Conservation (phyloP, 768 basidiomycete genomes). For the Calocybe gangraenosa region DNA sequence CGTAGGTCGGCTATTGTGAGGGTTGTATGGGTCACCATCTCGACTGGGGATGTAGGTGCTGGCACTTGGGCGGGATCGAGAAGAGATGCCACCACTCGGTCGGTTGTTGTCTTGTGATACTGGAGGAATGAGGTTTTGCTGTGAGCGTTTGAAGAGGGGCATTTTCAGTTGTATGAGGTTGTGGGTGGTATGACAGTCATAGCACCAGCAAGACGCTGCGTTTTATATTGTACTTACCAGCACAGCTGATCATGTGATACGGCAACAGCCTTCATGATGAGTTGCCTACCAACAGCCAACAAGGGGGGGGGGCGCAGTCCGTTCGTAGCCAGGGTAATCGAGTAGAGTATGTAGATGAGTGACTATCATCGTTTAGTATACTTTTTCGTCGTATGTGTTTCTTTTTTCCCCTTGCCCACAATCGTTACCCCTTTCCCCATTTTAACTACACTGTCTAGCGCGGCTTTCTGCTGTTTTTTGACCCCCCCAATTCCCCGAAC, state of each 20-base stretch:
- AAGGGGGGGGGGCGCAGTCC: too few relatives aligned
- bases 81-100: slow-evolving; percentile 33
- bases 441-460: slow-evolving; percentile 79
- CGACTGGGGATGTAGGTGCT: slow-evolving; percentile 67
- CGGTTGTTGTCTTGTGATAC: slow-evolving; percentile 34
- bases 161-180: slow-evolving; percentile 31
- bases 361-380: too few relatives aligned
- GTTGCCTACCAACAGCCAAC: too few relatives aligned
- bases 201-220: too few relatives aligned
- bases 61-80: slow-evolving; percentile 46
- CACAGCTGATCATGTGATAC: too few relatives aligned
- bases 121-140: slow-evolving; percentile 66
- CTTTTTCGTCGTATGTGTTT: too few relatives aligned
- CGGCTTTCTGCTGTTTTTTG: slow-evolving; percentile 82
- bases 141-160: slow-evolving; percentile 69
- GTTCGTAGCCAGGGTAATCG: too few relatives aligned
- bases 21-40: slow-evolving; percentile 58
- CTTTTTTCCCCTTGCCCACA: slow-evolving; percentile 56
- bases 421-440: slow-evolving; percentile 84
- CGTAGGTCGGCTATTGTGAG: slow-evolving; percentile 18
- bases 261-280: too few relatives aligned
- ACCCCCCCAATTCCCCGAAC: slow-evolving; percentile 46
- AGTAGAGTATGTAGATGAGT: too few relatives aligned
- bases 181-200: too few relatives aligned
- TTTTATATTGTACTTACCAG: too few relatives aligned